These are phyloP conservation scores for Aphanomyces invadans DNA, from an alignment of 352 stramenopile species.

Conservation along the genomic window DNA sequence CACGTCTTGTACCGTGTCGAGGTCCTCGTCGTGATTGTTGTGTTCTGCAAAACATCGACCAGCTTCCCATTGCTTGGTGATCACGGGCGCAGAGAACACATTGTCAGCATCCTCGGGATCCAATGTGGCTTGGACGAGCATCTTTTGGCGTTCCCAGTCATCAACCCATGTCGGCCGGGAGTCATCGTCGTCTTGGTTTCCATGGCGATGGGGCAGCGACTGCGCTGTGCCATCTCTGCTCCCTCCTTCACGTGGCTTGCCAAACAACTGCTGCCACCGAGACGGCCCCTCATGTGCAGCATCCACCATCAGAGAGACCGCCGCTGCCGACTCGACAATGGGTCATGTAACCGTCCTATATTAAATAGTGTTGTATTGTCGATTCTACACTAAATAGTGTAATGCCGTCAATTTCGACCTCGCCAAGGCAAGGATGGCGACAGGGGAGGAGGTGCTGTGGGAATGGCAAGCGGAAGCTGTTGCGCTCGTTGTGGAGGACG, in stretches of 20 bases:
- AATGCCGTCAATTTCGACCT: neutral
- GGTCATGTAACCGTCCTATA: neutral
- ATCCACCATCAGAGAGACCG: neutral
- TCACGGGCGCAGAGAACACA: neutral
- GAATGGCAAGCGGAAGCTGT: conserved; percentile 14
- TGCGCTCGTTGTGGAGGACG: conserved; percentile 7
- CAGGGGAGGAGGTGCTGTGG: conserved; percentile 22
- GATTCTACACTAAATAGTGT: neutral
- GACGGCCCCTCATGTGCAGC: neutral
- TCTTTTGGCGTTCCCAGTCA: conserved; percentile 8
- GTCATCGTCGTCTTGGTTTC: conserved; percentile 3
- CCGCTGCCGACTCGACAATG: no score
- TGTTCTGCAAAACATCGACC: neutral
- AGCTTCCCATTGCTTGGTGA: neutral
- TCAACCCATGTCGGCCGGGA: neutral
- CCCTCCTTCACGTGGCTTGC: neutral
- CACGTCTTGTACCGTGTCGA: neutral
- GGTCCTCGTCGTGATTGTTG: neutral
- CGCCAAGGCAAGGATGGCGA: neutral
- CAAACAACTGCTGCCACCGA: conserved; percentile 20
- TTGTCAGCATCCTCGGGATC: neutral
- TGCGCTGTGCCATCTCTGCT: neutral
- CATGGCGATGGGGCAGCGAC: no score
- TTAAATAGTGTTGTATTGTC: conserved; percentile 2
- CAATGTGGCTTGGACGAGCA: neutral